Percentiles rank a stretch among this genome's conserved stretches.
Conservation (phyloP, 164 flowering plant genomes). For the Saururus chinensis region DNA sequence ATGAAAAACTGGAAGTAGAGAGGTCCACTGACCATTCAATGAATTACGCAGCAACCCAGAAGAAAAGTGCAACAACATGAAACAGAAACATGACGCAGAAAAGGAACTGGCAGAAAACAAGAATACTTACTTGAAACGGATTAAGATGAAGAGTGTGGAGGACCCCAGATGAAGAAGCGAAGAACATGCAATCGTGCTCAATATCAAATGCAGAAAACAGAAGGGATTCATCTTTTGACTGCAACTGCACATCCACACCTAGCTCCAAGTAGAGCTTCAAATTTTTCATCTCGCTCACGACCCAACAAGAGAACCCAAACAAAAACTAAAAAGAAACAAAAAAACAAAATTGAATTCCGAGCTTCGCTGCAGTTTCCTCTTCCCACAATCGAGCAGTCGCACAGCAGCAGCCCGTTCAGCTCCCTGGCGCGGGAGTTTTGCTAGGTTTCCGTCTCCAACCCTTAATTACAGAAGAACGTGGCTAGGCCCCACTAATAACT, state of each 20-base stretch:
- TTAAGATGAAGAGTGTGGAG: constrained; percentile 52
- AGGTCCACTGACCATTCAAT: no score
- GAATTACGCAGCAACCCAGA: background rate
- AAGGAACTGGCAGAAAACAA: background rate
- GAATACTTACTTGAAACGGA: constrained; percentile 37
- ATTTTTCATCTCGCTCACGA: constrained; percentile 48
- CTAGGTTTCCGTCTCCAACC: no score
- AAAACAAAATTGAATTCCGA: no score
- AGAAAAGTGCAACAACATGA: background rate
- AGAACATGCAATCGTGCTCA: constrained; percentile 76
- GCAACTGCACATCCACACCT: constrained; percentile 32
- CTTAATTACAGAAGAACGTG: no score
- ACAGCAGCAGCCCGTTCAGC: no score
- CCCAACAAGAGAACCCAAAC: background rate
- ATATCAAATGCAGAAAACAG: constrained; percentile 60
- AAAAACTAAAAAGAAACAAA: no score
- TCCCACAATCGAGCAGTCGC: no score
- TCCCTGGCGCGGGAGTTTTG: no score
- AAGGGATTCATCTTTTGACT: constrained; percentile 37
- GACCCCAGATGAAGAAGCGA: constrained; percentile 63
- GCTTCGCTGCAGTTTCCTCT: no score
- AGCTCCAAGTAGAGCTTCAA: constrained; percentile 56
- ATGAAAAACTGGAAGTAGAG: no score
- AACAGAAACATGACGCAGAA: background rate
- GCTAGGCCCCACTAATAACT: no score